Percentiles rank a stretch among this genome's conserved stretches.
phyloP scores from a whole-genome alignment of 2,329 filamentous ascomycete genomes.

The Alternaria rosae region DNA sequence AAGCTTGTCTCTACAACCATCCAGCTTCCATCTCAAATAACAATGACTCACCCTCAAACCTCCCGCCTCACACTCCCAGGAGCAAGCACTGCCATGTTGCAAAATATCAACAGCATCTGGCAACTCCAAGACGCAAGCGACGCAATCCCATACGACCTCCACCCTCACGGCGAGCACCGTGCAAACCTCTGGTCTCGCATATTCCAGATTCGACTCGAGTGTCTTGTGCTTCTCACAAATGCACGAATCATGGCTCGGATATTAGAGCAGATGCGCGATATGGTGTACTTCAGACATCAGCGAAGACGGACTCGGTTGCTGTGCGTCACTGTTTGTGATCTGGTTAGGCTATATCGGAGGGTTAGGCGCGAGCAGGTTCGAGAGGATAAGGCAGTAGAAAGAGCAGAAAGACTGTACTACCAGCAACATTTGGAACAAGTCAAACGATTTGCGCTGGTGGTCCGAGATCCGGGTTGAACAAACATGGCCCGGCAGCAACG shows the following conservation, averaged over 20 bases:
- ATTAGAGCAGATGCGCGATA: neutral
- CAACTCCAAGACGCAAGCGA: neutral
- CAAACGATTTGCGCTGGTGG: neutral
- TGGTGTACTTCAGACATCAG: neutral
- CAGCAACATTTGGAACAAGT: neutral
- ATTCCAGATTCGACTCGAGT: neutral
- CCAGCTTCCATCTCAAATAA: neutral
- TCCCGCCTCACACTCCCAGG: neutral
- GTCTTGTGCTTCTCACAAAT: neutral
- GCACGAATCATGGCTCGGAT: neutral
- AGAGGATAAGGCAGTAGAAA: rapidly evolving
- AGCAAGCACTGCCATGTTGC: neutral
- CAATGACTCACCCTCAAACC: neutral
- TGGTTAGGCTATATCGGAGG: rapidly evolving
- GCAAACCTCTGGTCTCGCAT: neutral
- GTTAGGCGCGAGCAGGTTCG: neutral
- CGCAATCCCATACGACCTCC: neutral
- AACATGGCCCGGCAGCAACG: neutral
- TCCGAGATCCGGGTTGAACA: neutral
- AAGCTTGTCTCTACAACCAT: neutral
- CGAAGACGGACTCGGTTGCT: neutral
- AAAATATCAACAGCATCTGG: neutral
- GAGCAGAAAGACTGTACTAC: neutral
- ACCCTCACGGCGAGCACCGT: neutral
- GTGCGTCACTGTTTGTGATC: neutral